These are phyloP conservation scores for Cryphonectria japonica DNA, from an alignment of 2,329 filamentous ascomycete genomes.

Conservation along the genomic window DNA sequence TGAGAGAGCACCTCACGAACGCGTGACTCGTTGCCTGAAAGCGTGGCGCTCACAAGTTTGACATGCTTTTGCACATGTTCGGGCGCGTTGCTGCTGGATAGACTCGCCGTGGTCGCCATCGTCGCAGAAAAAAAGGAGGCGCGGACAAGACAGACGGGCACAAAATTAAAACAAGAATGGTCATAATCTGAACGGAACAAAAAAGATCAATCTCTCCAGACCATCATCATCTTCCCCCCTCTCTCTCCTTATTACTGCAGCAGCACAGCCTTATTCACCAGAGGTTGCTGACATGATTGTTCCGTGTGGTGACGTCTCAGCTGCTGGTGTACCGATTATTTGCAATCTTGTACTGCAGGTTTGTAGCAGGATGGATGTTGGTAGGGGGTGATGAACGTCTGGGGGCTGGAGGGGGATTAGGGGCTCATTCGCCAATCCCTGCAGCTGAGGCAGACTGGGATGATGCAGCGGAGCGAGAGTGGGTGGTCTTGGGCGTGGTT, in stretches of 20 bases:
- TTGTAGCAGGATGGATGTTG: background rate
- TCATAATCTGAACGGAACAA: background rate
- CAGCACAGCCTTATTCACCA: background rate
- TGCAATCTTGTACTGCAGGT: background rate
- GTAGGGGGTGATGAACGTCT: background rate
- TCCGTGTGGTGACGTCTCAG: background rate
- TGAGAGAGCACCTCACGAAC: conserved; percentile 43
- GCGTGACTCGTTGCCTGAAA: conserved; percentile 43
- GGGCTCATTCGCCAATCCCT: background rate
- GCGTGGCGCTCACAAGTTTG: conserved; percentile 42
- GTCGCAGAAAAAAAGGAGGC: background rate
- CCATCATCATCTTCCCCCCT: background rate
- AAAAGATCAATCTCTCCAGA: background rate
- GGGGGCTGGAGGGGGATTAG: no score
- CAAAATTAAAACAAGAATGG: background rate
- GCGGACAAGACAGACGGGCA: background rate
- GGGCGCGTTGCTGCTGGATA: conserved; percentile 42
- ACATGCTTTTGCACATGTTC: conserved; percentile 41
- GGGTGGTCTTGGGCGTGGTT: background rate
- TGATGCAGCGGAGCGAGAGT: background rate
- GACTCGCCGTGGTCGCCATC: conserved; percentile 33
- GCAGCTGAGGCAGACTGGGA: background rate
- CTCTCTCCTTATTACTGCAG: background rate
- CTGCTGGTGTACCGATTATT: background rate
- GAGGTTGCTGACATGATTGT: background rate